Evolutionary conservation across 768 basidiomycete species (phyloP), one percentile per base, ranked within the genome.

Genomic region (Paxillus ammoniavirescens): DNA sequence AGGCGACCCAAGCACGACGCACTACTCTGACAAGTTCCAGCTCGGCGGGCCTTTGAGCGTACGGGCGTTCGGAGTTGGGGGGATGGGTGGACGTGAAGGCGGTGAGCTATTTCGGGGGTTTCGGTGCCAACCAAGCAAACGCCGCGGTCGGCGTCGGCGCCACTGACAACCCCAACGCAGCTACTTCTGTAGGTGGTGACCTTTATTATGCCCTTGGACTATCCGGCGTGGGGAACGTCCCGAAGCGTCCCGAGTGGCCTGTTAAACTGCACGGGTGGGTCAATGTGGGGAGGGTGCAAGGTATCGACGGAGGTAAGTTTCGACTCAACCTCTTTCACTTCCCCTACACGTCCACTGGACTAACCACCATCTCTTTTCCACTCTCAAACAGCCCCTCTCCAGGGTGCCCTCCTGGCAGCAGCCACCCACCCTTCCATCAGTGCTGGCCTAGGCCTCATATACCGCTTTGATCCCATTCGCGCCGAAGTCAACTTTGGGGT

Each of bases 1-100:
- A 10, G 71, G 75, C 10, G 69, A 75, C 12, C 77, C 81, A 9
- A 51, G 49, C 7, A 58, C 56, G 5, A 8, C 59, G 10, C 78
- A 84, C 21, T 88, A 91, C 61, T 78, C 84, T 1, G 97, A 99
- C 71, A 83, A 93, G 5, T 93, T 93, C 68, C 94, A 96, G 59
- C 79, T 98, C 0, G 97, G 97, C 23, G 97, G 97, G 0, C 94
- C 97, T 0, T 82, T 87, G 7, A 91, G 84, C 49, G 77, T 98
- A 0, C 77, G 97, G 5, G 81, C 83, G 47, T 95, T 96, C 72
- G 79, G 79, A 42, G 75, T 77, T 6, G 91, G 90, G 63, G 76
- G 84, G 4, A 75, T 97, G 73, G 94, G 94, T 5, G 86, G 89
- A 0, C 78, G 77, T 18, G 91, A 94, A 56, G 81, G 83, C 15